Base-by-base conservation (phyloP, 2,329 filamentous ascomycete species). In the Emmonsia crescens region DNA sequence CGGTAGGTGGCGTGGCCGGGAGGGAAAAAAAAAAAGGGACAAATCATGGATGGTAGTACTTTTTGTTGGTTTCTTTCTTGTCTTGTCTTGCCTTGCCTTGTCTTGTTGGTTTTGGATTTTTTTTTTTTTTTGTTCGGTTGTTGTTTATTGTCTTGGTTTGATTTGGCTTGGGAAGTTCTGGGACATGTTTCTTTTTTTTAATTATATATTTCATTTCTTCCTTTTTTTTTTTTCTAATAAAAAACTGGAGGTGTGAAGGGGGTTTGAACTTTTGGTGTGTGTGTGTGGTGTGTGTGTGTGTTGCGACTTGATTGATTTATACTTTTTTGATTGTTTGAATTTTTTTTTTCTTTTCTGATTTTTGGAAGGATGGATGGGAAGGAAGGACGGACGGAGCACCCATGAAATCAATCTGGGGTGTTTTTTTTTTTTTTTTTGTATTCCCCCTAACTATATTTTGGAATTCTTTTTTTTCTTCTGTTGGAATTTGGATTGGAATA, bases 61-160 rank as follows among this genome's bases (percentile, higher is more conserved):
- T 55, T 75, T 78, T 54, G 3, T 33, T 49, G n/a, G n/a, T 49
- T 24, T 29, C 1, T 29, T 16, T 29, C 14, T 49, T 29, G n/a
- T n/a, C n/a, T n/a, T n/a, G n/a, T n/a, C n/a, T n/a, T n/a, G n/a
- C n/a, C n/a, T n/a, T n/a, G n/a, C n/a, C n/a, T n/a, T n/a, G n/a
- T n/a, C n/a, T n/a, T n/a, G n/a, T 29, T 16, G 24, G 24, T 48
- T 48, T 14, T 29, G 8, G 8, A 38, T 38, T 29, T 24, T 49
- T 27, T 3, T 49, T 49, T 29, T 49, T 49, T 3, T 9, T 49
- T 49, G 27, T 19, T 21, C 5, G 3, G 5, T 31, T 16, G 44
- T 14, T 48, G 12, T 52, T n/a, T 31, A 24, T 31, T 5, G n/a
- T n/a, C 29, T 8, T 24, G 4, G 12, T 46, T 33, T 12, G 48